Evolutionary conservation across 169 alveolate species (phyloP).

Genomic region (Plasmodium chabaudi): DNA sequence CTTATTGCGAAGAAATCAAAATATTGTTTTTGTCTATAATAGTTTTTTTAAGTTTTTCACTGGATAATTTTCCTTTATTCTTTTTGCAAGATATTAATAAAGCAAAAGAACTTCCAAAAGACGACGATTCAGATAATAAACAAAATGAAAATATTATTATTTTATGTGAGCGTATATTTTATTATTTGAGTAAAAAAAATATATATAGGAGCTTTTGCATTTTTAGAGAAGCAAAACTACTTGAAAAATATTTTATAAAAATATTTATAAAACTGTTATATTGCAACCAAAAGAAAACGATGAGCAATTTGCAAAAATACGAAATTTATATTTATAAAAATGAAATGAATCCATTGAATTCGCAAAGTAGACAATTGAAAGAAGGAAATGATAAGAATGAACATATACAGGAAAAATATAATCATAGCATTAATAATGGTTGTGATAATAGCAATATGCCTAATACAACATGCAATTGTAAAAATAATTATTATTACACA

Average conservation of each 20-base stretch:
- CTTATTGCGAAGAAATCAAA: conserved; percentile 52
- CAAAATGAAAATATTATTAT: conserved; percentile 20
- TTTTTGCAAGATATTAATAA: background rate
- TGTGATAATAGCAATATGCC: background rate
- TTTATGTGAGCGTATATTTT: conserved; percentile 47
- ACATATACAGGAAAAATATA: background rate
- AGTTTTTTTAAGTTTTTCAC: conserved; percentile 33
- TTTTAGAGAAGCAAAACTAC: conserved; percentile 15
- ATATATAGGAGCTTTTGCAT: conserved; percentile 30
- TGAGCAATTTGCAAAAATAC: conserved; percentile 60
- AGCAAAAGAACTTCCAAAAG: no score
- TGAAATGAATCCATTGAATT: background rate
- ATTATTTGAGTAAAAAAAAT: conserved; percentile 50
- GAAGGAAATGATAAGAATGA: background rate
- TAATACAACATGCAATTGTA: background rate
- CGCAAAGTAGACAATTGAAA: background rate
- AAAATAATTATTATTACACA: background rate
- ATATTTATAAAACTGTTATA: conserved; percentile 44
- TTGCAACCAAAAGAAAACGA: conserved; percentile 38
- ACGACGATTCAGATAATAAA: background rate
- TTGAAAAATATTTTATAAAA: conserved; percentile 52
- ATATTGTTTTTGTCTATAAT: conserved; percentile 48
- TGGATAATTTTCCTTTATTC: conserved; percentile 62
- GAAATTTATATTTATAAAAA: conserved; percentile 34
- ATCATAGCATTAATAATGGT: no score